Conservation (phyloP, 163 green algal species). For the Chlamydomonas reinhardtii region DNA sequence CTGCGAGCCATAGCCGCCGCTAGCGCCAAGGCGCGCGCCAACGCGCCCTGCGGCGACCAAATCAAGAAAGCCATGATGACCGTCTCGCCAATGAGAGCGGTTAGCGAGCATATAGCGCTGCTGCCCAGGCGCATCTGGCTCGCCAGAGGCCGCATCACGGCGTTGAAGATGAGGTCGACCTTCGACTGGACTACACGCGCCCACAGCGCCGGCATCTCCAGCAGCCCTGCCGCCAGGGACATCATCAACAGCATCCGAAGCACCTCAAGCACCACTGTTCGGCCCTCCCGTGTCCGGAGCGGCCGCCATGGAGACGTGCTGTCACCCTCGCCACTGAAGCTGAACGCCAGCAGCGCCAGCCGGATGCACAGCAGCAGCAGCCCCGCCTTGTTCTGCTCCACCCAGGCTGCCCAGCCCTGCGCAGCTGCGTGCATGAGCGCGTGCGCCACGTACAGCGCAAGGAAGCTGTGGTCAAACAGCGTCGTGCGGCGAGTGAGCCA, state of each 20-base stretch:
- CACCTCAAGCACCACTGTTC: neutral
- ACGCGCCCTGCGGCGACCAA: neutral
- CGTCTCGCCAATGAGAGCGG: slow-evolving; percentile 2
- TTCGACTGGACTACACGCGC: neutral
- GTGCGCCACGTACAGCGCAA: neutral
- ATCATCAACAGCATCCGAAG: neutral
- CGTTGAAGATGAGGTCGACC: slow-evolving; percentile 14
- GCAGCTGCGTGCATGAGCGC: neutral
- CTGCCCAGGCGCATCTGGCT: slow-evolving; percentile 3
- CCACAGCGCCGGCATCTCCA: neutral
- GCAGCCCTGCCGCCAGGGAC: neutral
- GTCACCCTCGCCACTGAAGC: neutral
- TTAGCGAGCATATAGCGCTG: neutral
- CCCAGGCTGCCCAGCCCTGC: neutral
- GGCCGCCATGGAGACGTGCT: neutral
- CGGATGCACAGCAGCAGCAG: slow-evolving; percentile 10
- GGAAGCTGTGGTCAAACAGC: slow-evolving; percentile 8
- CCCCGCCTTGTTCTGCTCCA: neutral
- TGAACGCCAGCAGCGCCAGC: neutral
- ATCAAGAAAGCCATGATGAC: neutral
- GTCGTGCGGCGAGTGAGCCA: neutral
- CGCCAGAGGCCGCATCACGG: neutral
- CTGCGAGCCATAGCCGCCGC: neutral
- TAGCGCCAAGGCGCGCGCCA: neutral
- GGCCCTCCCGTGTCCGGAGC: neutral